Percentiles rank a stretch among this genome's conserved stretches.
Conservation (phyloP, 352 stramenopile species). For the Peronospora belbahrii region DNA sequence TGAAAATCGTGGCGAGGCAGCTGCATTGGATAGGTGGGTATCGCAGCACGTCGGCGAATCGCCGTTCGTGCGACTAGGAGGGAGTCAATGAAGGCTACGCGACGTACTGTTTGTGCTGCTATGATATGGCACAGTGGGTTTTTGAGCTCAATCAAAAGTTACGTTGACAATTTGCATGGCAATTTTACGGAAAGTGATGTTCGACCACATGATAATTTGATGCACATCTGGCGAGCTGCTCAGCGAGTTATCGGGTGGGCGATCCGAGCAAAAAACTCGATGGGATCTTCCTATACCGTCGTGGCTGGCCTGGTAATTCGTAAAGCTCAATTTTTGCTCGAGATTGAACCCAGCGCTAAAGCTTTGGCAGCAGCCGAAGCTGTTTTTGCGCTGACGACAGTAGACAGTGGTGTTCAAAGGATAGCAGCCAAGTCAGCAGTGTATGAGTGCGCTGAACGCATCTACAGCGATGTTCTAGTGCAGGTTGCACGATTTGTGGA, state of each 20-base stretch:
- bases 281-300: constrained; percentile 75
- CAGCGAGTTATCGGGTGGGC: constrained; percentile 86
- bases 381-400: constrained; percentile 45
- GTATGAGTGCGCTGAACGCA: constrained; percentile 70
- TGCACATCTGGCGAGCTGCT: constrained; percentile 85
- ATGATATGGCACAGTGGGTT: constrained; percentile 88
- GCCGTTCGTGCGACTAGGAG: constrained; percentile 66
- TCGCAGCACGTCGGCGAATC: constrained; percentile 81
- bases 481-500: constrained; percentile 78
- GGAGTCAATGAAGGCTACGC: constrained; percentile 82
- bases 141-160: constrained; percentile 46
- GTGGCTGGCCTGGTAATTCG: constrained; percentile 73
- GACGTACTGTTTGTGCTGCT: constrained; percentile 71
- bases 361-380: constrained; percentile 59
- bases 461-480: constrained; percentile 81
- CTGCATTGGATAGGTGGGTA: constrained; percentile 63
- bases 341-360: constrained; percentile 69
- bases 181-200: constrained; percentile 53
- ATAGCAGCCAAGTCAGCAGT: constrained; percentile 43
- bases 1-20: constrained; percentile 45
- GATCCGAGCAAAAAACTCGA: constrained; percentile 84
- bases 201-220: constrained; percentile 81
- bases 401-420: constrained; percentile 30
- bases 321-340: constrained; percentile 80
- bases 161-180: constrained; percentile 39